Evolutionary conservation across 768 basidiomycete genomes (phyloP).

Genomic region (Mycena maculata): DNA sequence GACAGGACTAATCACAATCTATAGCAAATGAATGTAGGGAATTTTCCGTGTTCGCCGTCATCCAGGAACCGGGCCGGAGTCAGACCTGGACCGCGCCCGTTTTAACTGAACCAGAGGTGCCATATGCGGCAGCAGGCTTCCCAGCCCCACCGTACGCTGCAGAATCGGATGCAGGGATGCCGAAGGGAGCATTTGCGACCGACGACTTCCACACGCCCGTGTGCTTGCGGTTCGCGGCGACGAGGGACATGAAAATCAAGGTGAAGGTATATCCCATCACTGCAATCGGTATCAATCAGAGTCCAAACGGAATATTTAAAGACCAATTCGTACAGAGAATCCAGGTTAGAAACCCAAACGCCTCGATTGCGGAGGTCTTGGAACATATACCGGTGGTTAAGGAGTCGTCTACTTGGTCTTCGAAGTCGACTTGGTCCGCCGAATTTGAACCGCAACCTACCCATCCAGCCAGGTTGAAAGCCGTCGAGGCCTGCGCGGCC

Average conservation of each 20-base stretch:
- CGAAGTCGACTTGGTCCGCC: no score
- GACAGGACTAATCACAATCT: no score
- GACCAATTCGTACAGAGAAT: slow-evolving; percentile 7
- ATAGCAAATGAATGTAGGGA: no score
- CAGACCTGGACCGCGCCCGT: no score
- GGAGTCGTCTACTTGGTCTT: background rate
- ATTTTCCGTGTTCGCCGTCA: no score
- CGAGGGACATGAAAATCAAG: slow-evolving; percentile 7
- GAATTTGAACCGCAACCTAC: no score
- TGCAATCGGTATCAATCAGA: background rate
- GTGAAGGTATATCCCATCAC: slow-evolving; percentile 13
- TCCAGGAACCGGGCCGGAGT: no score
- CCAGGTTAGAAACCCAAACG: slow-evolving; percentile 20
- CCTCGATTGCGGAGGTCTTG: slow-evolving; percentile 7
- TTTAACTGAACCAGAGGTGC: no score
- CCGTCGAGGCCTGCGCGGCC: background rate
- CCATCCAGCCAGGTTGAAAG: background rate
- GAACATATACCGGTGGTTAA: background rate
- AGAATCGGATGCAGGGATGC: background rate
- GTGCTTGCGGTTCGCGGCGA: slow-evolving; percentile 19
- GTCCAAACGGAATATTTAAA: background rate
- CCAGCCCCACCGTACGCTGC: no score
- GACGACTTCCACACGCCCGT: slow-evolving; percentile 11
- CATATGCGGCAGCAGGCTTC: no score
- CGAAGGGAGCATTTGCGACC: slow-evolving; percentile 17